Percentiles rank a stretch among this genome's conserved stretches.
These are phyloP conservation scores for Fusarium fracticaudum DNA, from an alignment of 2,329 filamentous ascomycete genomes.

Conservation along the genomic window DNA sequence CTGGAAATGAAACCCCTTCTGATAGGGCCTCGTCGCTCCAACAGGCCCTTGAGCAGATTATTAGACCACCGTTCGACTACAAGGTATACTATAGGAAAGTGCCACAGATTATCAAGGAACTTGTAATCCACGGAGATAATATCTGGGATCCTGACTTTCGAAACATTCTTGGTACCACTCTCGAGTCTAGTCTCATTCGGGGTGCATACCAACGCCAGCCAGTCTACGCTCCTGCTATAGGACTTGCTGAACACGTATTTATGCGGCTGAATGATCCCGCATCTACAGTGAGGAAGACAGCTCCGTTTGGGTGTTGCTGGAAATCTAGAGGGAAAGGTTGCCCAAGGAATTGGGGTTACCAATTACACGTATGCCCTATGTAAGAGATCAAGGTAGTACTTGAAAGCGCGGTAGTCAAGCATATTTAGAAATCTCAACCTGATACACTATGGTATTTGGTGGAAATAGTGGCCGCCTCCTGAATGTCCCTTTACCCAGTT, in stretches of 20 bases:
- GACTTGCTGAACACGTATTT: background rate
- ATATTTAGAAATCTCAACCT: background rate
- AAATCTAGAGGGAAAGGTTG: background rate
- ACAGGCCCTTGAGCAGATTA: background rate
- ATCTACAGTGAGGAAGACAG: background rate
- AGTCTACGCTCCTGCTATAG: background rate
- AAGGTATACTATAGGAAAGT: fast-evolving
- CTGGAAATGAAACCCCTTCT: background rate
- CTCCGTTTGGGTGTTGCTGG: background rate
- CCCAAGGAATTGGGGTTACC: too few species aligned
- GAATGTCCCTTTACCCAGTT: slow-evolving; percentile 45
- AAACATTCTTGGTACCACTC: too few species aligned
- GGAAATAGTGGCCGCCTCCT: background rate
- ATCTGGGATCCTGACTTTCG: background rate
- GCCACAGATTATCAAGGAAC: fast-evolving
- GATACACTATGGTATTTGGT: background rate
- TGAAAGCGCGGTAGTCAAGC: fast-evolving
- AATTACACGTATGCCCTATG: background rate
- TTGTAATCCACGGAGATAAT: background rate
- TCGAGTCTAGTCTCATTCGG: background rate
- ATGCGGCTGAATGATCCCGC: background rate
- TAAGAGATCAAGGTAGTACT: background rate
- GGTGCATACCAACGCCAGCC: background rate
- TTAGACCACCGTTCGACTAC: background rate
- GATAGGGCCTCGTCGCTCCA: background rate